phyloP scores from a whole-genome alignment of 495 filamentous ascomycete genomes.

The Tetracladium setigerum region DNA sequence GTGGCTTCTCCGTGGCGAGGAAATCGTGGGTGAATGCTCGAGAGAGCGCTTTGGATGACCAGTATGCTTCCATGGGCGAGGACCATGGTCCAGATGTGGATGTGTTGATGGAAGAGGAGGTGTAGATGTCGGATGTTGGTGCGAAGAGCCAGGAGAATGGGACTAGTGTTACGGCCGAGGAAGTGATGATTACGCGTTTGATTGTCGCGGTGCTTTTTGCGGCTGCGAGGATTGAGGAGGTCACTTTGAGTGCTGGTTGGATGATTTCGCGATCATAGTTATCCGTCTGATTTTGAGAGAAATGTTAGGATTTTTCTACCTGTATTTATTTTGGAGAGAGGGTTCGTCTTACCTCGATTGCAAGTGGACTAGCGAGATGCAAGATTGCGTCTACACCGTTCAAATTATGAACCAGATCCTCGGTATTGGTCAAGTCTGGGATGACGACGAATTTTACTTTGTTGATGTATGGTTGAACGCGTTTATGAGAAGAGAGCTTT shows the following conservation, averaged over 20 bases:
- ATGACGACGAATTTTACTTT: conserved; percentile 34
- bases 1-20: conserved; percentile 27
- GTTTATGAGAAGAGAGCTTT: conserved; percentile 2
- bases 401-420: conserved; percentile 35
- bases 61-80: conserved; percentile 8
- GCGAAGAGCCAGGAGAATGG: conserved; percentile 12
- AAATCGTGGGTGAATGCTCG: conserved; percentile 33
- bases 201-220: conserved; percentile 23
- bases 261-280: conserved; percentile 20
- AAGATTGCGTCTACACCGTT: conserved; percentile 8
- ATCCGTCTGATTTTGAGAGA: background rate
- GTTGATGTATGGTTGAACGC: conserved; percentile 20
- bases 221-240: conserved; percentile 28
- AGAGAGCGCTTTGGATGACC: conserved; percentile 21
- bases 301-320: too few species aligned
- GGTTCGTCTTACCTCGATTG: background rate
- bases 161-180: conserved; percentile 26
- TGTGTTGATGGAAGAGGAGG: conserved; percentile 7
- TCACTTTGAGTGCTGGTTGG: conserved; percentile 28
- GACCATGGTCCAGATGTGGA: conserved; percentile 1
- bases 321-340: too few species aligned
- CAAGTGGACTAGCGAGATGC: conserved; percentile 35
- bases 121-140: conserved; percentile 2
- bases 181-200: conserved; percentile 33
- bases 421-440: conserved; percentile 32